Evolutionary conservation across 1,284 basidiomycete genomes (phyloP), one percentile per base, ranked within the genome.

Genomic region (Moniliella sp.): DNA sequence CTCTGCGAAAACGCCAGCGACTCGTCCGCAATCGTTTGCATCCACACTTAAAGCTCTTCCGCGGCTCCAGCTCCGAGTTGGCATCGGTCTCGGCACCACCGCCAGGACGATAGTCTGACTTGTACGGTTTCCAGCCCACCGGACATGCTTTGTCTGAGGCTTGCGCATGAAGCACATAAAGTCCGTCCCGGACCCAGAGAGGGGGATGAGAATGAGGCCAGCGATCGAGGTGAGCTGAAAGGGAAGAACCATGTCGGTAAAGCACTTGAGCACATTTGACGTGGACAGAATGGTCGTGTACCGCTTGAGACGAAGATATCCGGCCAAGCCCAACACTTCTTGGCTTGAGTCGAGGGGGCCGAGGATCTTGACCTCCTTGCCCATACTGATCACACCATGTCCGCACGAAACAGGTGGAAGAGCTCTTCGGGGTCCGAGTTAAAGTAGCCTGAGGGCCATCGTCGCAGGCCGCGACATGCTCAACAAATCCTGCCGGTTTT

Each of bases 351-450:
- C 67, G 40, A 77, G 75, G 0, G 73, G 70, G 0, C 80, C 81
- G 1, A 88, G 65, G 31, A 84, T 76, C 65, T 82, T 46, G 25
- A 39, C 42, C 35, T 48, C 43, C 29, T 80, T 77, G 5, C 79
- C 79, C 44, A 84, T 78, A 37, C 81, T 76, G 18, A 84, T 66
- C 13, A 82, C 70, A 37, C 79, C 78, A 51, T 73, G 51, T 84
- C 79, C 11, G 79, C 79, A 52, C 82, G 77, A 50, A 84, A 83
- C 15, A 83, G 62, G 4, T 71, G 69, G 3, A 88, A 66, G 8
- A 84, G 63, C 48, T 84, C 80, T 48, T 82, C 76, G 1, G 79
- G 75, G 50, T 82, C 79, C 17, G 78, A 79, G 12, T 83, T 74
- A 44, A 84, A 80, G 61, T 82, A 82, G 0, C 78, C 78, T 11